Base-by-base conservation (phyloP, 2,329 filamentous ascomycete species). In the Penicillium sp. region DNA sequence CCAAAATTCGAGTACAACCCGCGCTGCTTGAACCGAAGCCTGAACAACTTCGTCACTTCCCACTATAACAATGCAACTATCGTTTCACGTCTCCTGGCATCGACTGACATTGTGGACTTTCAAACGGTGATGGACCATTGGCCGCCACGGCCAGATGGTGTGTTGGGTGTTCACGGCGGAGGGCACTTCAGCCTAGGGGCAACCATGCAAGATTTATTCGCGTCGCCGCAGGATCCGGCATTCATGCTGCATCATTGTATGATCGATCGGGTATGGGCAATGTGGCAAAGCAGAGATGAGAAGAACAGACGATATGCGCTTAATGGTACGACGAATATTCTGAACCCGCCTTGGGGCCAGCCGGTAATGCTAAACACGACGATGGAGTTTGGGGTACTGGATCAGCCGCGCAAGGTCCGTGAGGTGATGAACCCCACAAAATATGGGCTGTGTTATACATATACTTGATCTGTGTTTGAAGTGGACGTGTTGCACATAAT, bases 181-280 rank as follows among this genome's bases (percentile, higher is more conserved):
- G 81, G 81, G 3, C 82, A 84, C 66, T 81, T 79, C 68, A 77
- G 78, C n/a, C 73, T 80, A 37, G 79, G 77, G 4, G 78, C 78
- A 4, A 79, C 81, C 37, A 71, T 76, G 1, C 79, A 77, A 73
- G 81, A 84, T 66, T 64, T 82, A 10, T 81, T 81, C 54, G 73
- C 77, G 1, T 81, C 78, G 1, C 79, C 81, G 0, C 76, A 74
- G 12, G 81, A 83, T 49, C 80, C 80, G 17, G 73, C 69, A 10
- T 84, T 84, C 68, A 82, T 76, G 64, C 70, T 83, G 22, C 81
- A 83, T 64, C 81, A 83, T 61, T 73, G 73, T 0, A 76, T 78
- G 70, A 78, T 84, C 28, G 82, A 84, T 65, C 75, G 81, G 12
- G 64, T 77, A 4, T 84, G 76, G 72, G 79, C 77, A 75, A 80